Percentiles rank a stretch among this genome's conserved stretches.
Evolutionary conservation across 345 rosid genomes (phyloP).

Genomic region (Camelina neglecta): DNA sequence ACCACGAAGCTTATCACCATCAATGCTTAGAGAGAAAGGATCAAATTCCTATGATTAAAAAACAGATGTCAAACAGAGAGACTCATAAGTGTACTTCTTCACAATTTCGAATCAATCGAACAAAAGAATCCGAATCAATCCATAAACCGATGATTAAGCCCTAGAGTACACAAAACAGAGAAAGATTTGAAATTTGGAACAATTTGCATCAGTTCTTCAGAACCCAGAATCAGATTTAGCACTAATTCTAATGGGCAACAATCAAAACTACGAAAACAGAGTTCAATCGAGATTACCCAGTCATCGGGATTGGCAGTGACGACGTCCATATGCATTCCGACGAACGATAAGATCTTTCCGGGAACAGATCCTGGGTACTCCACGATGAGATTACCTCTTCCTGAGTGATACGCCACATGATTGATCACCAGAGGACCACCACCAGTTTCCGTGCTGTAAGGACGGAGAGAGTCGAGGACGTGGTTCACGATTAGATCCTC

Average conservation of each 20-base stretch:
- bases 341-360: slow-evolving; percentile 90
- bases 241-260: slow-evolving; percentile 12
- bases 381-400: slow-evolving; percentile 91
- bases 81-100: too few relatives aligned
- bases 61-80: too few relatives aligned
- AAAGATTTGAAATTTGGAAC: slow-evolving; percentile 23
- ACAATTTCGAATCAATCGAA: too few relatives aligned
- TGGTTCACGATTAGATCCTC: slow-evolving; percentile 88
- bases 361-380: slow-evolving; percentile 94
- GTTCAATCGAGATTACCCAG: slow-evolving; percentile 56
- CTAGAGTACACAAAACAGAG: background rate
- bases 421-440: slow-evolving; percentile 81
- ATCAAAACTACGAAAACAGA: slow-evolving; percentile 3
- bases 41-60: slow-evolving; percentile 74
- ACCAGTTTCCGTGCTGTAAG: slow-evolving; percentile 77
- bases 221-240: background rate
- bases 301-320: slow-evolving; percentile 95
- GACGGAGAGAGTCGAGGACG: slow-evolving; percentile 74
- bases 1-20: slow-evolving; percentile 89
- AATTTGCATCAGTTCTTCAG: background rate
- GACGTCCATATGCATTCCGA: slow-evolving; percentile 99
- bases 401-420: slow-evolving; percentile 72
- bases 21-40: slow-evolving; percentile 84
- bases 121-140: too few relatives aligned
- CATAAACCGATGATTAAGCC: background rate